phyloP scores from a whole-genome alignment of 192 early-diverging fungal species.

The Dissophora ornata region DNA sequence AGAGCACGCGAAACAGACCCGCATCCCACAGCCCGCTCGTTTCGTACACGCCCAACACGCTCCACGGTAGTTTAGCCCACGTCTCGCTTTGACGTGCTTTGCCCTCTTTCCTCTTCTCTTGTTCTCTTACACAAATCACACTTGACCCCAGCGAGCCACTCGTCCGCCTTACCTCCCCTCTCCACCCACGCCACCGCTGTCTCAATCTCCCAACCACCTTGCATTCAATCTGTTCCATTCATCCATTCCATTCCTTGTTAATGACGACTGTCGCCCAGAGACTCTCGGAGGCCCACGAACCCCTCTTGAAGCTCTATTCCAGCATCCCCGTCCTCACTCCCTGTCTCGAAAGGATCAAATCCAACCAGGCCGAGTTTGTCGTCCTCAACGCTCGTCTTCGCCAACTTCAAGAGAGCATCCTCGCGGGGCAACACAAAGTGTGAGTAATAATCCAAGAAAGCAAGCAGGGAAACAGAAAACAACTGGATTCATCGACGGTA shows the following conservation, averaged over 20 bases:
- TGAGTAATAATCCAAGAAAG: conserved; percentile 13
- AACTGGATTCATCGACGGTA: background rate
- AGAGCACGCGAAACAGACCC: no score
- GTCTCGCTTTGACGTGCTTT: no score
- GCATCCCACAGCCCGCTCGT: no score
- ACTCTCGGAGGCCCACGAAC: conserved; percentile 45
- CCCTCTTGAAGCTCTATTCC: conserved; percentile 42
- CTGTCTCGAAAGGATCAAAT: conserved; percentile 47
- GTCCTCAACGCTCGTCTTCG: conserved; percentile 31
- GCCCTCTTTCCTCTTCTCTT: no score
- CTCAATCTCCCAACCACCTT: no score
- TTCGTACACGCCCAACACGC: no score
- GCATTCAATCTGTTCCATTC: no score
- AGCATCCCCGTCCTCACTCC: conserved; percentile 43
- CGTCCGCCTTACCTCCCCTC: no score
- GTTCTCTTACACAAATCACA: no score
- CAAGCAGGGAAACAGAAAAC: background rate
- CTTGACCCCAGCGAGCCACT: no score
- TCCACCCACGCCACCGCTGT: no score
- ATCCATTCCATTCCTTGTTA: conserved; percentile 10
- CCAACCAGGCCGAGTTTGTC: conserved; percentile 47
- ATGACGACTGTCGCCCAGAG: conserved; percentile 42
- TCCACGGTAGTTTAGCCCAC: no score
- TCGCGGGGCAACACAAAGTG: conserved; percentile 5
- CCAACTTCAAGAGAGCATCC: conserved; percentile 26